phyloP scores from a whole-genome alignment of 2,329 filamentous ascomycete genomes.

The Xenosphaeropsis pyriputrescens region DNA sequence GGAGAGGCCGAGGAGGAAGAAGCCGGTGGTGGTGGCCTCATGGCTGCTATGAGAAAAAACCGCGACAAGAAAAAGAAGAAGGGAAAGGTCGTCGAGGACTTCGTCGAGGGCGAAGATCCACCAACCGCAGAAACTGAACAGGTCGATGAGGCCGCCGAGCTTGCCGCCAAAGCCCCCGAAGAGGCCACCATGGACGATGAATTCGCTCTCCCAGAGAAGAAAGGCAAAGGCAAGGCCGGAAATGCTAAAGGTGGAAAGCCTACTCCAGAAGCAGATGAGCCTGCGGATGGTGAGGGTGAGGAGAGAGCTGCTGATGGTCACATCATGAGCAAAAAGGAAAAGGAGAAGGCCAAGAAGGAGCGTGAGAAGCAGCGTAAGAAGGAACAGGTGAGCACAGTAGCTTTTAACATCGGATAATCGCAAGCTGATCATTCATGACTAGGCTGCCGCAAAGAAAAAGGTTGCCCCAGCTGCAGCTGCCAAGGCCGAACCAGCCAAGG shows the following conservation, averaged over 20 bases:
- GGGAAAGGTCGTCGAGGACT: constrained; percentile 59
- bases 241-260: constrained; percentile 26
- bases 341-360: constrained; percentile 96
- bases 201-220: constrained; percentile 63
- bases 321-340: constrained; percentile 93
- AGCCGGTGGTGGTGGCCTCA: constrained; percentile 57
- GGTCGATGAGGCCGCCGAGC: constrained; percentile 18
- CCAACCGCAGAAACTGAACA: constrained; percentile 22
- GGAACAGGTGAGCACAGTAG: constrained; percentile 59
- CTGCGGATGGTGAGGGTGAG: constrained; percentile 32
- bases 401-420: too few species aligned
- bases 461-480: constrained; percentile 36
- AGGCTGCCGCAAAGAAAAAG: constrained; percentile 71
- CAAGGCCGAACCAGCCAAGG: constrained; percentile 38
- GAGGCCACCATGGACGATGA: constrained; percentile 79
- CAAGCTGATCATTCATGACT: too few species aligned
- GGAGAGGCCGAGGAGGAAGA: constrained; percentile 38
- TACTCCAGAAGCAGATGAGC: constrained; percentile 22
- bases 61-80: constrained; percentile 82
- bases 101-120: constrained; percentile 53
- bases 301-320: constrained; percentile 43
- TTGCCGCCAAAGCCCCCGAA: constrained; percentile 55
- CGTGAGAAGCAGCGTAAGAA: constrained; percentile 97
- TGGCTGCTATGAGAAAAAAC: constrained; percentile 71
- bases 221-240: constrained; percentile 50